Base-by-base conservation (phyloP, 352 stramenopile genomes). In the Pythium folliculosum region DNA sequence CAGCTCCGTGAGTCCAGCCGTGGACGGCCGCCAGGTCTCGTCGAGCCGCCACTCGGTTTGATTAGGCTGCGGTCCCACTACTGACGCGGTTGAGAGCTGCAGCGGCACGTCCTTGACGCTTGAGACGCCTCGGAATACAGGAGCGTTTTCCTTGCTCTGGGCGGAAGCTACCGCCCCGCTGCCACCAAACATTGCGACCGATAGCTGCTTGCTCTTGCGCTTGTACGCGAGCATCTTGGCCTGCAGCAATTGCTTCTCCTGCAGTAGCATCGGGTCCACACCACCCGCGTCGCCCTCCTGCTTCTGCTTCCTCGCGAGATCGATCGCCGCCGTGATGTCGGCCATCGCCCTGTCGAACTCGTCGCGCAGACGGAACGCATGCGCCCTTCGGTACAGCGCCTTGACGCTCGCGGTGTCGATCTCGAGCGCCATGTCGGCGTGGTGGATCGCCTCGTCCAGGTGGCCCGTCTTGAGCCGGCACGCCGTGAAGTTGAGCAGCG, bases 171-270 rank as follows among this genome's bases (percentile, higher is more conserved):
- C 19, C 4, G 12, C 23, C 27, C 63, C 63, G 10, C 60, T 40
- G 8, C 35, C 35, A 13, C 35, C 59, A 54, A 95, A 95, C 87
- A 95, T 95, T 5, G 87, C 85, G 47, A 72, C 62, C 25, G 85
- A 91, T 19, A 94, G 70, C 49, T 92, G 75, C 7, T 78, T 86
- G 61, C 76, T 86, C 37, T 77, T 69, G 62, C 84, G 38, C 54
- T 86, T 90, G 69, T 95, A 95, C 47, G 85, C 83, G 7, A 91
- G 71, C 63, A 82, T 77, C 63, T 92, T 91, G 4, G 84, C 80
- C 10, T 81, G 75, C 37, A 94, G 59, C 38, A 92, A 54, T 30
- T 67, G 69, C 37, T 84, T 83, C 50, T 95, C 87, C 51, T 88
- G 79, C 25, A 77, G 38, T 10, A 95, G 52, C 23, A 77, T 21